These are phyloP conservation scores for Mycena rebaudengoi DNA, from an alignment of 768 basidiomycete species.

Conservation along the genomic window DNA sequence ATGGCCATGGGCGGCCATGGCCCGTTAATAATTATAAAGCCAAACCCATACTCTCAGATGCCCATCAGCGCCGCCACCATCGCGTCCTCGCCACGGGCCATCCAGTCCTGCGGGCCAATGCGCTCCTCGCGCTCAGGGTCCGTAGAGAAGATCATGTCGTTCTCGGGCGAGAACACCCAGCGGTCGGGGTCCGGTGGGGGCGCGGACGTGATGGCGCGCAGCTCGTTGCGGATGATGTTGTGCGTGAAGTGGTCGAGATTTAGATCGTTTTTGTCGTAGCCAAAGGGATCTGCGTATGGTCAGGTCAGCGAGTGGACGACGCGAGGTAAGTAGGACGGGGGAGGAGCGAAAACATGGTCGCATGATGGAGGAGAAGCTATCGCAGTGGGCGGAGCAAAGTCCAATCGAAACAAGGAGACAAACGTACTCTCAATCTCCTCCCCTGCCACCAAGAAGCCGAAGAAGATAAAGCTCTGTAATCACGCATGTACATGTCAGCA, in stretches of 20 bases:
- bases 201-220: conserved; percentile 68
- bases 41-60: no score
- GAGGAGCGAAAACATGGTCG: no score
- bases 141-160: conserved; percentile 62
- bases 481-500: no score
- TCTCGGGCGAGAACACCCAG: conserved; percentile 67
- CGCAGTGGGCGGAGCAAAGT: background rate
- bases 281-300: conserved; percentile 52
- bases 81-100: conserved; percentile 63
- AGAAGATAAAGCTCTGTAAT: conserved; percentile 82
- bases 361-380: background rate
- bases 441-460: conserved; percentile 77
- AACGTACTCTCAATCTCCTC: conserved; percentile 78
- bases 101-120: conserved; percentile 64
- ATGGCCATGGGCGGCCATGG: no score
- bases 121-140: conserved; percentile 47
- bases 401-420: background rate
- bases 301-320: background rate
- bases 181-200: conserved; percentile 65
- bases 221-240: conserved; percentile 73
- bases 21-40: no score
- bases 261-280: conserved; percentile 80
- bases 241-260: conserved; percentile 78
- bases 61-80: no score
- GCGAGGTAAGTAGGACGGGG: no score